Base-by-base conservation (phyloP, 768 basidiomycete species). In the Harrya chromipes region DNA sequence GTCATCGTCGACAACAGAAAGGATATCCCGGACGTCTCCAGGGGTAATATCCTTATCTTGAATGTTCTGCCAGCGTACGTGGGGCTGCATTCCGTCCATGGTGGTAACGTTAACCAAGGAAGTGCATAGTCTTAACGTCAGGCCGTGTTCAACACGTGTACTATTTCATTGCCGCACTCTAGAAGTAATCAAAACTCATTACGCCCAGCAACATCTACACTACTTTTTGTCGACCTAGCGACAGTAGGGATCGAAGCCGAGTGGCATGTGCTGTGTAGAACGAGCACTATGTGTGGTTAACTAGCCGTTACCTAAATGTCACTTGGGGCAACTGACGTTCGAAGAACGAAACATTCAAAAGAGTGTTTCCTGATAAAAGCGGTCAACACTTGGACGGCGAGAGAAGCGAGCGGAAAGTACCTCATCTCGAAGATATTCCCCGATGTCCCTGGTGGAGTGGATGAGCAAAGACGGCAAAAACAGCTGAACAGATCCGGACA, bases 371-470 rank as follows among this genome's bases (percentile, higher is more conserved):
- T 88, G 51, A 35, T 29, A 49, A 33, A 49, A 38, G 0, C 13
- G 14, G 34, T 65, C 35, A 68, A 56, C 26, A 41, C 37, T 43
- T 48, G 38, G 55, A 44, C 21, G n/a, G n/a, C n/a, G 21, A 9
- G 26, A 43, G 29, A 14, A 53, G 20, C 11, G 7, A 16, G 19
- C 50, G 2, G 34, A 20, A 62, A 73, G 61, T 51, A 90, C 94
- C 77, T 97, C 97, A 65, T 99, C 97, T 60, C 97, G 85, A 26
- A 99, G 74, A 67, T 98, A 99, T 75, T 99, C 97, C 49, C 97
- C 97, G 20, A 98, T 91, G 70, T 99, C 97, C 41, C 93, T 97
- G 62, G 41, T 39, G 26, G 7, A 45, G 17, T 29, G 45, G 19
- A 46, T 53, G 35, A 62, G 42, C 45, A 37, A 45, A 24, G 46